Base-by-base conservation (phyloP, 75 land plant species). In the Gnetum montanum region DNA sequence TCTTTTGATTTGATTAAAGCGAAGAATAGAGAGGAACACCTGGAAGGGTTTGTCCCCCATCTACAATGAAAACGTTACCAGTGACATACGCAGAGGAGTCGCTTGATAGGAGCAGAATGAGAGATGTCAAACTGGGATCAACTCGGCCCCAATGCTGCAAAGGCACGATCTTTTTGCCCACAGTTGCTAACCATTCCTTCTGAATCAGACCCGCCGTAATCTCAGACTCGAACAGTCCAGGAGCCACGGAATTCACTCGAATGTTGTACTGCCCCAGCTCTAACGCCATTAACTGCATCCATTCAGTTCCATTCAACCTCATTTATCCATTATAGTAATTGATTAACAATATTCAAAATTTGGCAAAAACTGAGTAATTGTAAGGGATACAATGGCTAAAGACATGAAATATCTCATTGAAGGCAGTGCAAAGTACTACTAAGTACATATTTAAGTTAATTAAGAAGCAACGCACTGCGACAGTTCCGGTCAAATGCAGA, bases 201-300 rank as follows among this genome's bases (percentile, higher is more conserved):
- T 65, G 65, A 60, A 80, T 55, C 7, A 86, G 74, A 20, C 30
- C 54, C 26, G 53, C 46, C 1, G 92, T 87, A 41, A 87, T 84
- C 67, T 87, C 88, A 15, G 92, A 80, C 58, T 48, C 61, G 66
- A 84, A 87, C 8, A 87, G 16, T 31, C 92, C 92, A 1, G 88
- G 80, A 0, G 88, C 63, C 37, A 87, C 77, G 1, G 76, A 54
- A 43, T 87, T 87, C 57, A 72, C 81, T 43, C 92, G 74, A 26
- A 87, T 83, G 20, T 74, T 80, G 64, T 72, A 43, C 24, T 13
- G 61, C 11, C 92, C 92, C 30, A 87, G 49, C 59, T 87, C 92
- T 31, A 87, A 48, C 4, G 92, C 88, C 78, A 84, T 61, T 6
- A 56, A 31, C 92, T 86, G 73, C 45, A n/a, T n/a, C n/a, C 34